Evolutionary conservation across 768 basidiomycete genomes (phyloP), one percentile per base, ranked within the genome.

Genomic region (Leucocoprinus sp.): DNA sequence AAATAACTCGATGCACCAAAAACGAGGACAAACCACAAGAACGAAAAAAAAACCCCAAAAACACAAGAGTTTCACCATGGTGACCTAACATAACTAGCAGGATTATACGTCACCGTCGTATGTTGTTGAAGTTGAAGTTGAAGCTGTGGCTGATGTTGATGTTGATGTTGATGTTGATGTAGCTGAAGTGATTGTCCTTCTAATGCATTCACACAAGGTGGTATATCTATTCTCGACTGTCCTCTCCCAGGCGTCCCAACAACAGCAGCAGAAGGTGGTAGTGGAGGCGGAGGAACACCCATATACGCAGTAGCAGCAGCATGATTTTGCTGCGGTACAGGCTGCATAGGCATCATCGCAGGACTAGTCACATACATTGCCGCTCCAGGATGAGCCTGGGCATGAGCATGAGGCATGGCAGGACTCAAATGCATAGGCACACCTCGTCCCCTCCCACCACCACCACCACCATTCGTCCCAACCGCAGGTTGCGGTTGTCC

Each of bases 311-410:
- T 72, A n/a, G n/a, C n/a, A n/a, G 76, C 71, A 15, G 68, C 69
- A 52, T 67, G 64, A 48, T 61, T 69, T 59, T 65, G 65, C 31
- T 63, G 57, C 51, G 57, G 62, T 59, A 72, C 67, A 42, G 69
- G 67, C 24, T 67, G 69, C 5, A 81, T 66, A 70, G 77, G 83
- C 68, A 88, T 75, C 59, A 88, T 59, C 14, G 80, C 77, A 8
- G 85, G 84, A 56, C 83, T 86, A 28, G 72, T 64, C 4, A 69
- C 71, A 59, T 85, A 87, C 74, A 86, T 79, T 12, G 70, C 58
- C 42, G 72, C 63, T 18, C 66, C 64, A n/a, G 77, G 71, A 57
- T 74, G 75, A 23, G 71, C 63, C 57, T 74, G 75, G 23, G 71
- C 64, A 17, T 67, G 64, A 9, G 77, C 72, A 58, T 75, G 75